These are phyloP conservation scores for Lactarius hengduanensis DNA, from an alignment of 768 basidiomycete species.

Conservation along the genomic window DNA sequence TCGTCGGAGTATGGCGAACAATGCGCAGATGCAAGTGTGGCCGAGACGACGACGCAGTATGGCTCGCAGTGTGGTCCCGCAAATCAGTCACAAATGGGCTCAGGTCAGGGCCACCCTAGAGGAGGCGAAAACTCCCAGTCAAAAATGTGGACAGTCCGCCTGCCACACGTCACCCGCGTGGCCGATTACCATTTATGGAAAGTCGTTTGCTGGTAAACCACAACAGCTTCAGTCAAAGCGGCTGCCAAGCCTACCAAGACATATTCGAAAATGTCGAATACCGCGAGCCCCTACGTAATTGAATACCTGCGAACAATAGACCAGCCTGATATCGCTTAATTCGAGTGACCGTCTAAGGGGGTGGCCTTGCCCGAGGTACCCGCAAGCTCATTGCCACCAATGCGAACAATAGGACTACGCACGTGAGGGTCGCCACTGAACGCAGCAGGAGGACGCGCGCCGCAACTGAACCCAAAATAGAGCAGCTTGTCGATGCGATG, in stretches of 20 bases:
- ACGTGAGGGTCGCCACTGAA: background rate
- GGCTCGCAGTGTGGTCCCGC: background rate
- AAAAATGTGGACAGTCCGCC: background rate
- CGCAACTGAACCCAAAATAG: background rate
- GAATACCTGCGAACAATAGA: background rate
- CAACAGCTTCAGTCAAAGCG: background rate
- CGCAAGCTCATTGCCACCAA: background rate
- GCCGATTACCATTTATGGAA: background rate
- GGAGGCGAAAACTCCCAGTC: background rate
- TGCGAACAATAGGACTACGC: background rate
- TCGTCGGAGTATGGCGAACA: background rate
- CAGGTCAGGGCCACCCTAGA: background rate
- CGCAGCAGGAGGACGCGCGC: background rate
- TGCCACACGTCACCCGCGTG: background rate
- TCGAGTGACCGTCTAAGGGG: background rate
- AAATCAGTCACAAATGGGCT: background rate
- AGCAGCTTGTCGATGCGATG: background rate
- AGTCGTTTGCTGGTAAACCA: background rate
- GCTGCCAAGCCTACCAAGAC: background rate
- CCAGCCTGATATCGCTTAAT: background rate
- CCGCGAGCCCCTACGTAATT: background rate
- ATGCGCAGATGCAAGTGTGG: background rate
- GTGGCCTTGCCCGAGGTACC: background rate
- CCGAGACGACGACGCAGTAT: background rate
- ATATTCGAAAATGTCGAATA: background rate